Conservation (phyloP, 768 basidiomycete species). For the Psilocybe sp. region DNA sequence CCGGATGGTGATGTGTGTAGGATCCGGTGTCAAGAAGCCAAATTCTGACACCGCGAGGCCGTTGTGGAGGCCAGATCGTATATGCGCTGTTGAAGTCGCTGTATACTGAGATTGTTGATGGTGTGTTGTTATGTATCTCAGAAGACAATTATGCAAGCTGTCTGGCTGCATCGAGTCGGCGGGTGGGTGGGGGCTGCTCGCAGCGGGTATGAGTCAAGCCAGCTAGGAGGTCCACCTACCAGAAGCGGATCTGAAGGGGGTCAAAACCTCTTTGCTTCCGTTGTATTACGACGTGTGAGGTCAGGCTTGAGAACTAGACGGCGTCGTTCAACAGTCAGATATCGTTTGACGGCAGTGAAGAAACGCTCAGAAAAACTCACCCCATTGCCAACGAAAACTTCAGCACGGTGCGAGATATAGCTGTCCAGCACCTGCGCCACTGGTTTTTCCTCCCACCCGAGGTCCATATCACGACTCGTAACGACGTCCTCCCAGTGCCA, state of each 20-base stretch:
- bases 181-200: too few relatives aligned
- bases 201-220: too few relatives aligned
- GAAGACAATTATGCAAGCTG: too few relatives aligned
- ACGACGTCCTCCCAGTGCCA: constrained; percentile 46
- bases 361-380: constrained; percentile 36
- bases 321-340: neutral
- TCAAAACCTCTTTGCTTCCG: constrained; percentile 25
- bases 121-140: too few relatives aligned
- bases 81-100: too few relatives aligned
- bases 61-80: too few relatives aligned
- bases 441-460: constrained; percentile 54
- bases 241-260: constrained; percentile 27
- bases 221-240: constrained; percentile 13
- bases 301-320: constrained; percentile 35
- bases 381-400: constrained; percentile 70
- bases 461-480: constrained; percentile 51
- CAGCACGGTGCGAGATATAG: constrained; percentile 61
- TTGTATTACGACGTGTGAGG: constrained; percentile 32
- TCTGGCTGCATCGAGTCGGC: too few relatives aligned
- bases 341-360: neutral
- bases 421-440: constrained; percentile 65
- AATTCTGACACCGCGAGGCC: too few relatives aligned
- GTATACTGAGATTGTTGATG: too few relatives aligned
- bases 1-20: too few relatives aligned
- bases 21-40: too few relatives aligned